Evolutionary conservation across 305 asterid species (phyloP), one percentile per base, ranked within the genome.

Genomic region (Rubia balearica): DNA sequence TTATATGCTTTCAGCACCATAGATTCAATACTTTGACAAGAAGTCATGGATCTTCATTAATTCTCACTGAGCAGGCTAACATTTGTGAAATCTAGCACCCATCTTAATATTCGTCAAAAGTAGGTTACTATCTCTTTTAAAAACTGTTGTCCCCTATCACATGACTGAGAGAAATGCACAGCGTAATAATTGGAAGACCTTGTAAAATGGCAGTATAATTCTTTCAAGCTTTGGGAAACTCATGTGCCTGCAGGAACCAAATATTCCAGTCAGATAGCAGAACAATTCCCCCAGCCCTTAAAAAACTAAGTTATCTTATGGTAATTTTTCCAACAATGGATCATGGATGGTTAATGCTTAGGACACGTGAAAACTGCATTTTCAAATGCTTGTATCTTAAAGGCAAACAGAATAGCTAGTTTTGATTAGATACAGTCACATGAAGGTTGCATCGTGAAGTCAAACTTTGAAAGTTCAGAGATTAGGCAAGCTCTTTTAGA

Each of bases 171-270:
- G 78, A 51, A 82, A 80, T 77, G 70, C 77, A 80, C 68, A 73
- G 80, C 83, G 82, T 72, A 81, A 82, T 80, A 83, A 79, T 81
- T 48, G 75, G 76, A 79, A 83, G 93, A 86, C 88, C 95, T 90
- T 78, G 91, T 85, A 84, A 83, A 73, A 78, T 80, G 83, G 89
- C 85, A 65, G 95, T 87, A 80, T 70, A 82, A 83, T 81, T 88
- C 95, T 85, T 90, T 87, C 91, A 83, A 81, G 88, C 94, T 82
- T 78, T 88, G 85, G 90, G 87, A 83, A 84, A 90, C 82, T 92
- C 97, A 89, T 92, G 98, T 88, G 93, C 97, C 97, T 92, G 98
- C 97, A 92, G 89, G 90, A 87, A 86, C 77, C 93, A 92, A 92
- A 89, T 83, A 87, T 82, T 85, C 82, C 85, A 64, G 92, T 90